Conservation (phyloP, 805 yeast genomes). For the Metschnikowia bowlesiae region DNA sequence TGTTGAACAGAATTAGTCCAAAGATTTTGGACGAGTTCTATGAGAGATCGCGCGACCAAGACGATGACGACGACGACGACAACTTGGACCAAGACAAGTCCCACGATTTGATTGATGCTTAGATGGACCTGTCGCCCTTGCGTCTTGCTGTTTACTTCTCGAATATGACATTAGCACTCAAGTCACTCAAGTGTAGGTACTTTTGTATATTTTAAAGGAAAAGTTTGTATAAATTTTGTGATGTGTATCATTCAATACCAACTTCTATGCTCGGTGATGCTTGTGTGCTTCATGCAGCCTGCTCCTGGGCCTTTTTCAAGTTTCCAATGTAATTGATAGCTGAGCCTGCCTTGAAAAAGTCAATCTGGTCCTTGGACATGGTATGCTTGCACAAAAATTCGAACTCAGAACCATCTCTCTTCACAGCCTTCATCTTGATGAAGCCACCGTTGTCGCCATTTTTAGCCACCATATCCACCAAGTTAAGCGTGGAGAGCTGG, state of each 20-base stretch:
- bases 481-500: slow-evolving; percentile 27
- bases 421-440: slow-evolving; percentile 66
- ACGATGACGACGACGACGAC: slow-evolving; percentile 47
- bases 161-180: slow-evolving; percentile 4
- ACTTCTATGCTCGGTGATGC: slow-evolving; percentile 1
- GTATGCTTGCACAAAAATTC: slow-evolving; percentile 83
- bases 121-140: slow-evolving; percentile 4
- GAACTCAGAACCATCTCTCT: slow-evolving; percentile 63
- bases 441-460: slow-evolving; percentile 86
- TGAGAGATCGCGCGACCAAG: slow-evolving; percentile 77
- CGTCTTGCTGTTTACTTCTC: slow-evolving; percentile 8
- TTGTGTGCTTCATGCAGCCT: not conserved
- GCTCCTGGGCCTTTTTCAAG: slow-evolving; percentile 24
- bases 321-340: slow-evolving; percentile 91
- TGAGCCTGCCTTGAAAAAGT: slow-evolving; percentile 94
- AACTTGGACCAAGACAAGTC: slow-evolving; percentile 37
- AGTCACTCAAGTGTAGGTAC: not conserved
- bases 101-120: slow-evolving; percentile 42
- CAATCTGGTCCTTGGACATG: slow-evolving; percentile 94
- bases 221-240: not conserved
- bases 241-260: not conserved
- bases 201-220: slow-evolving; percentile 2
- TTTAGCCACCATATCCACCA: slow-evolving; percentile 54
- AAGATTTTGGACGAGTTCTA: slow-evolving; percentile 93
- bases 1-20: slow-evolving; percentile 97